Base-by-base conservation (phyloP, 2,329 filamentous ascomycete species). In the Venturia asperata region DNA sequence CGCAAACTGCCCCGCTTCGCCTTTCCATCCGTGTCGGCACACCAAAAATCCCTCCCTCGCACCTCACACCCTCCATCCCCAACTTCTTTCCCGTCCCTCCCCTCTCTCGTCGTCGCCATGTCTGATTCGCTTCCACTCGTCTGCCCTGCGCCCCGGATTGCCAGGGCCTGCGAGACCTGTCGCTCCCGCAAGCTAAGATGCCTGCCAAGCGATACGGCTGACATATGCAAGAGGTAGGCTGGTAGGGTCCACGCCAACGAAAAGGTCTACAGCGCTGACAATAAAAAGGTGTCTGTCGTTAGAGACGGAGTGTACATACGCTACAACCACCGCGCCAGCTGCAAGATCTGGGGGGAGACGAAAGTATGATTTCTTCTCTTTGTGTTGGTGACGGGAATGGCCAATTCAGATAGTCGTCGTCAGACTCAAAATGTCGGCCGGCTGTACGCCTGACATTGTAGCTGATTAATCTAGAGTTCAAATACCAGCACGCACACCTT, bases 1-100 rank as follows among this genome's bases (percentile, higher is more conserved):
- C 17, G 52, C 27, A 21, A 58, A 5, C 27, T 37, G 30, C 52
- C 52, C 52, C 52, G 52, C 30, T 10, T n/a, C 52, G 30, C 30
- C 52, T 58, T 58, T 58, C 52, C 30, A 58, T 58, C 52, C 52
- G 52, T 37, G 19, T 58, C 30, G 37, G 13, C 52, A 58, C 27
- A 58, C n/a, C 19, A 37, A 34, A 5, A 34, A 34, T 37, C 30
- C 4, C 37, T 37, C 13, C 21, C 30, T 37, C 27, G 10, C 52
- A 37, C 30, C 52, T 37, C 37, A 37, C 30, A 34, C 30, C 30
- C 30, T 27, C 30, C 15, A n/a, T 58, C 27, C 24, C 27, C 19
- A n/a, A 34, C 15, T 19, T 9, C 6, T 10, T 15, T 37, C 9
- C 30, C 9, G 39, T 11, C 11, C 3, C 37, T n/a, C 3, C 27